phyloP scores from a whole-genome alignment of 2,329 filamentous ascomycete genomes.

The Trichoderma asperellum region DNA sequence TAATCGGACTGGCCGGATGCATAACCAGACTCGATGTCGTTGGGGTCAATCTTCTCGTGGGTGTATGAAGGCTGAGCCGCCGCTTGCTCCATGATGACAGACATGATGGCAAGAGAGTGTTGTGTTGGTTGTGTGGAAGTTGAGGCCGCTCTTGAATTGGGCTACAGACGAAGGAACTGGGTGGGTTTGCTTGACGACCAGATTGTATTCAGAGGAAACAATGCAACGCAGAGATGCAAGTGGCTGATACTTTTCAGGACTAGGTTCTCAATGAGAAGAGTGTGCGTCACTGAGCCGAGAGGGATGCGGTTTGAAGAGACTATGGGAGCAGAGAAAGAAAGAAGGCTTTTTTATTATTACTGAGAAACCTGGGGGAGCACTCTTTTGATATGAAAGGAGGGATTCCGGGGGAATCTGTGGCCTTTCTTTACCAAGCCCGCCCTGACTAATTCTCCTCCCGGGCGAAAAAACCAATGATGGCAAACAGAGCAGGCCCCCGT shows the following conservation, averaged over 20 bases:
- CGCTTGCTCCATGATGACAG: constrained; percentile 43
- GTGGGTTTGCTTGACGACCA: not conserved
- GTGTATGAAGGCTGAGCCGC: constrained; percentile 47
- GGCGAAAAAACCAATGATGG: constrained; percentile 20
- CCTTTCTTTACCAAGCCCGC: constrained; percentile 13
- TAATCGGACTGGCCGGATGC: constrained; percentile 58
- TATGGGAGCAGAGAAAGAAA: constrained; percentile 10
- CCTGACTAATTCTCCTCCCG: constrained; percentile 27
- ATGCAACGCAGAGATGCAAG: not conserved
- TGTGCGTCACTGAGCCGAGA: not conserved
- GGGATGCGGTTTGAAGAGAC: not conserved
- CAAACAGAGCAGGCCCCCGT: constrained; percentile 3
- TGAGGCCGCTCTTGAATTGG: not conserved
- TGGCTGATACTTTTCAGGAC: constrained; percentile 5
- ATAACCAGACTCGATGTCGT: constrained; percentile 80
- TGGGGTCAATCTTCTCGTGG: constrained; percentile 48
- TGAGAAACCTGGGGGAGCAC: constrained; percentile 4
- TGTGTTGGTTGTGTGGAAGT: not conserved
- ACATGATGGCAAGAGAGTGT: constrained; percentile 35
- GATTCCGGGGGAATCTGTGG: constrained; percentile 15
- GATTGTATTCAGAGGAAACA: not conserved
- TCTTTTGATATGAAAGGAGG: constrained; percentile 22
- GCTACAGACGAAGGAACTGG: constrained; percentile 3
- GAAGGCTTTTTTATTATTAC: constrained; percentile 7
- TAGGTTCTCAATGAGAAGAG: not conserved